Percentiles rank a stretch among this genome's conserved stretches.
phyloP scores from a whole-genome alignment of 1,284 basidiomycete genomes.

The Rhizopogon parksii region DNA sequence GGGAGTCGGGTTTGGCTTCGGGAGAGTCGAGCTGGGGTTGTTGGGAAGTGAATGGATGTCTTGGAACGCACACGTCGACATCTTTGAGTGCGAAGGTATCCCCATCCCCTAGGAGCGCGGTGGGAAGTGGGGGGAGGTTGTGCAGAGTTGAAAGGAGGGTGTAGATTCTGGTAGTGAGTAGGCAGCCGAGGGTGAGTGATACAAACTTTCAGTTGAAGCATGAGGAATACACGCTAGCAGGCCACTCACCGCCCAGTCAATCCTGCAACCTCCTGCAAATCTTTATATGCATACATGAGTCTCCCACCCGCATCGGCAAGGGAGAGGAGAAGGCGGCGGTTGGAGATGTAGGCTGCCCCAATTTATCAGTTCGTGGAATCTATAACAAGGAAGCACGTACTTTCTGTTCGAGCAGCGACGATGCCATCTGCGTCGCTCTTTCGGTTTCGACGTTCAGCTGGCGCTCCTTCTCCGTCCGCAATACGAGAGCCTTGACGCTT shows the following conservation, averaged over 20 bases:
- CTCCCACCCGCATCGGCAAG: slow-evolving; percentile 93
- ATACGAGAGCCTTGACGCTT: slow-evolving; percentile 10
- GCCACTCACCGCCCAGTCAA: slow-evolving; percentile 64
- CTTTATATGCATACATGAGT: slow-evolving; percentile 88
- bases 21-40: not conserved
- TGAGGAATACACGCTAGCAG: not conserved
- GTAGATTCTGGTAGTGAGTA: slow-evolving; percentile 47
- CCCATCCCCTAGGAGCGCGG: slow-evolving; percentile 22
- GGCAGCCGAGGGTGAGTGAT: not conserved
- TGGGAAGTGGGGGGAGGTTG: slow-evolving; percentile 50
- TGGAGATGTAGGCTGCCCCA: slow-evolving; percentile 91
- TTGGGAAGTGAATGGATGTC: not conserved
- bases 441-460: not conserved
- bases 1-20: not conserved
- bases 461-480: not conserved
- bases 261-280: slow-evolving; percentile 88
- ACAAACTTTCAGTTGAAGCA: not conserved
- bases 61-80: slow-evolving; percentile 74
- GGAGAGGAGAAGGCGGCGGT: slow-evolving; percentile 85
- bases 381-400: slow-evolving; percentile 31
- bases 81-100: slow-evolving; percentile 53
- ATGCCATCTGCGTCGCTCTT: slow-evolving; percentile 22
- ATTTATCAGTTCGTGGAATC: slow-evolving; percentile 2
- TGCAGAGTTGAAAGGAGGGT: slow-evolving; percentile 84
- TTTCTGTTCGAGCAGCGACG: slow-evolving; percentile 57